Evolutionary conservation across 768 basidiomycete species (phyloP).

Genomic region (Butyriboletus loyo): DNA sequence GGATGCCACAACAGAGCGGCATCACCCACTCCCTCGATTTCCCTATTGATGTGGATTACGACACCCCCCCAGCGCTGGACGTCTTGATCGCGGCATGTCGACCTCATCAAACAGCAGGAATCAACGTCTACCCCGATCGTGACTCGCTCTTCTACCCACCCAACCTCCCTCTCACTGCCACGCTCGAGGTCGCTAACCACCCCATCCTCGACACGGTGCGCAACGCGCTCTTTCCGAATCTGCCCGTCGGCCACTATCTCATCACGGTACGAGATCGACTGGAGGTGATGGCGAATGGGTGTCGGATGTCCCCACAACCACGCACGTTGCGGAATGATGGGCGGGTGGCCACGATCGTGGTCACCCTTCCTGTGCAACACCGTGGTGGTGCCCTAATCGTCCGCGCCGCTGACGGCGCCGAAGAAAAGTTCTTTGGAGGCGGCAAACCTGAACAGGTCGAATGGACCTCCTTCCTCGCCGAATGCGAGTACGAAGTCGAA

Average conservation of each 20-base stretch:
- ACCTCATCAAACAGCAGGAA: slow-evolving; percentile 55
- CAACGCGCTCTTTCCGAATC: slow-evolving; percentile 65
- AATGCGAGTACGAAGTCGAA: slow-evolving; percentile 75
- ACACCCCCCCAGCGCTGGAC: slow-evolving; percentile 73
- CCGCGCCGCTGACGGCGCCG: slow-evolving; percentile 49
- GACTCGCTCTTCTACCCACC: slow-evolving; percentile 73
- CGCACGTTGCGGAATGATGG: slow-evolving; percentile 57
- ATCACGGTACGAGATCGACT: slow-evolving; percentile 65
- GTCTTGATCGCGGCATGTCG: slow-evolving; percentile 73
- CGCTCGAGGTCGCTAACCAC: slow-evolving; percentile 77
- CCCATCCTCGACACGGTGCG: slow-evolving; percentile 78
- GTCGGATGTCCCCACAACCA: slow-evolving; percentile 54
- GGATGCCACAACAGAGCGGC: slow-evolving; percentile 49
- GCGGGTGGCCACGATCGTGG: slow-evolving; percentile 66
- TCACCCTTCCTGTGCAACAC: slow-evolving; percentile 73
- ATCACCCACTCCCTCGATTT: slow-evolving; percentile 81
- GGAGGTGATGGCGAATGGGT: slow-evolving; percentile 63
- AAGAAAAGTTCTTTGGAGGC: slow-evolving; percentile 61
- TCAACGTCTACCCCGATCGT: slow-evolving; percentile 51
- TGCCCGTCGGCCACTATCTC: slow-evolving; percentile 68
- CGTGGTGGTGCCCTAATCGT: slow-evolving; percentile 66
- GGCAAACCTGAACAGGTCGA: slow-evolving; percentile 68
- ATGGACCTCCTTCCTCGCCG: slow-evolving; percentile 73
- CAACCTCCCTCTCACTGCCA: slow-evolving; percentile 67
- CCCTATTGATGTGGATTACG: slow-evolving; percentile 73